Conservation (phyloP, 106 monocot species). For the Gastrodia elata region DNA sequence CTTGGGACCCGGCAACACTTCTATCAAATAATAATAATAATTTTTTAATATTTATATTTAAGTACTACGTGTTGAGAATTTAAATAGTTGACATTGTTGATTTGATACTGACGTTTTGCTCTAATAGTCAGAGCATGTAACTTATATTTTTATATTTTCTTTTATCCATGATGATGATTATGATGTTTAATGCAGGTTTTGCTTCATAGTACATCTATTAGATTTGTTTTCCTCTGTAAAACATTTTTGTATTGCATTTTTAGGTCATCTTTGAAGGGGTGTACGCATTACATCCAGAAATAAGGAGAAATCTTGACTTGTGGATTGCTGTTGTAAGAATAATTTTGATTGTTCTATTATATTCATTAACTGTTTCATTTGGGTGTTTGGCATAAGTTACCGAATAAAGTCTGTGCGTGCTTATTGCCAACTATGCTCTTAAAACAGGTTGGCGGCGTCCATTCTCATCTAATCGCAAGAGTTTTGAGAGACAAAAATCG, state of each 20-base stretch:
- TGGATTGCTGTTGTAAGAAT: constrained; percentile 98
- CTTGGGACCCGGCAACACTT: too few relatives aligned
- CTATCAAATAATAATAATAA: too few relatives aligned
- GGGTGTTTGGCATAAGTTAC: neutral
- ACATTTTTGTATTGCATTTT: constrained; percentile 2
- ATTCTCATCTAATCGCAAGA: constrained; percentile 96
- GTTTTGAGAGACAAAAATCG: constrained; percentile 85
- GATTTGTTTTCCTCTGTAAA: neutral
- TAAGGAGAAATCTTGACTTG: constrained; percentile 76
- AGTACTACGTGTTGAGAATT: too few relatives aligned
- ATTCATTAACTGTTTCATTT: neutral
- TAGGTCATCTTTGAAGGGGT: constrained; percentile 98
- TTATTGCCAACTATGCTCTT: constrained; percentile 3
- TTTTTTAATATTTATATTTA: neutral
- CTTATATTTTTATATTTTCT: neutral
- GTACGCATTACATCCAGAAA: constrained; percentile 87
- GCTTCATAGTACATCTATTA: neutral
- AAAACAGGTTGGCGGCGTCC: constrained; percentile 92
- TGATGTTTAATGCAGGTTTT: neutral
- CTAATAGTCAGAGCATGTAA: neutral
- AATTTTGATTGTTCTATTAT: neutral
- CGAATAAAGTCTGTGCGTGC: neutral
- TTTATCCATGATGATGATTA: neutral
- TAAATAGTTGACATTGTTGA: neutral
- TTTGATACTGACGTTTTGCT: neutral